These are phyloP conservation scores for Fusarium pseudonygamai DNA, from an alignment of 2,329 filamentous ascomycete genomes.

Conservation along the genomic window DNA sequence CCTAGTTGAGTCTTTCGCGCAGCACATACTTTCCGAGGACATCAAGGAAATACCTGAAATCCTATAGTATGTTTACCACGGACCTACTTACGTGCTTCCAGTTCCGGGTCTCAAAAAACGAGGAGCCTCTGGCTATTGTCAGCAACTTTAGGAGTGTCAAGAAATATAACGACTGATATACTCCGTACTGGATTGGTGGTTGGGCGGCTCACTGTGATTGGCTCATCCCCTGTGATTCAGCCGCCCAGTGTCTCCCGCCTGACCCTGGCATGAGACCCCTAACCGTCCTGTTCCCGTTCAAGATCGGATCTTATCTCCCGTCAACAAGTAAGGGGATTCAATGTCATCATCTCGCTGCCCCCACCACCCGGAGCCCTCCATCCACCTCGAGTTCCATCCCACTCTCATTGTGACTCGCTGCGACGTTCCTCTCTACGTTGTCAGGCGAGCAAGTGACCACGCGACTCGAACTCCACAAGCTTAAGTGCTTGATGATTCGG, in stretches of 20 bases:
- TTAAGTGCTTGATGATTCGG: background rate
- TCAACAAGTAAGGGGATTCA: background rate
- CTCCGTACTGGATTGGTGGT: background rate
- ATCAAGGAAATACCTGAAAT: background rate
- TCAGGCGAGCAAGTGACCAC: constrained; percentile 12
- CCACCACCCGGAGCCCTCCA: constrained; percentile 14
- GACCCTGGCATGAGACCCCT: constrained; percentile 32
- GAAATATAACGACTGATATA: background rate
- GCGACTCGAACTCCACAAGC: background rate
- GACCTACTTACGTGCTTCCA: background rate
- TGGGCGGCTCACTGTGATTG: background rate
- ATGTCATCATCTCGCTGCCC: constrained; percentile 20
- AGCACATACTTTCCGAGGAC: background rate
- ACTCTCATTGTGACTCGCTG: constrained; percentile 2
- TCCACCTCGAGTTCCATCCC: constrained; percentile 4
- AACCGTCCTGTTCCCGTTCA: constrained; percentile 11
- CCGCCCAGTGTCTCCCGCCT: constrained; percentile 23
- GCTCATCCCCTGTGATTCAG: background rate
- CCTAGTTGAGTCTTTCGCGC: background rate
- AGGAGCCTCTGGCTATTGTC: background rate
- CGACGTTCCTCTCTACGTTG: background rate
- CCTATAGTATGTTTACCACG: constrained; percentile 1
- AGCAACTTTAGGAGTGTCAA: background rate
- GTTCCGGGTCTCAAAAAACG: background rate
- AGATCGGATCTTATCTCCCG: constrained; percentile 31